These are phyloP conservation scores for Monosporascus sp. DNA, from an alignment of 2,329 filamentous ascomycete species.

Conservation along the genomic window DNA sequence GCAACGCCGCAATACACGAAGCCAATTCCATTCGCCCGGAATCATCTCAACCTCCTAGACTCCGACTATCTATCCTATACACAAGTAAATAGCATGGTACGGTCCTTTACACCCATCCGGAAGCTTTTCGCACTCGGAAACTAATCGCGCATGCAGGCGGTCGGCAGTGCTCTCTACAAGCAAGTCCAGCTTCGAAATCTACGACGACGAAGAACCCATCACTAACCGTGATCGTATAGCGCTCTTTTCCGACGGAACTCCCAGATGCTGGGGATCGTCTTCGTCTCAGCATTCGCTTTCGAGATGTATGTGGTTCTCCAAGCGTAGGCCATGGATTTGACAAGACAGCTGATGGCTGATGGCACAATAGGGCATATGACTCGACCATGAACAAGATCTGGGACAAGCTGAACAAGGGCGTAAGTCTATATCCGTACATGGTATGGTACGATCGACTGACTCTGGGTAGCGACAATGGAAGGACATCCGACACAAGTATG, in stretches of 20 bases:
- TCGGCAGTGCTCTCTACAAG: conserved; percentile 53
- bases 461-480: conserved; percentile 89
- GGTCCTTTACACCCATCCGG: conserved; percentile 17
- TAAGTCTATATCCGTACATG: conserved; percentile 48
- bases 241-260: conserved; percentile 80
- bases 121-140: conserved; percentile 9
- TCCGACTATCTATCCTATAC: background rate
- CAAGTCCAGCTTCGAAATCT: conserved; percentile 33
- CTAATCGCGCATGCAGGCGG: conserved; percentile 33
- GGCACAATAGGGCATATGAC: conserved; percentile 67
- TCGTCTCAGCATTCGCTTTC: conserved; percentile 80
- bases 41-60: background rate
- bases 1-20: conserved; percentile 2
- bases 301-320: conserved; percentile 67
- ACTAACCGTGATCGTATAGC: conserved; percentile 45
- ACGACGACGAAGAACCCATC: conserved; percentile 3
- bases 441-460: conserved; percentile 23
- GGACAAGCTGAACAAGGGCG: conserved; percentile 86
- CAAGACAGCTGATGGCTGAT: conserved; percentile 26
- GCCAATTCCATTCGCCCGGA: background rate
- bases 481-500: conserved; percentile 90
- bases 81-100: conserved; percentile 46
- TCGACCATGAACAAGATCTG: conserved; percentile 76
- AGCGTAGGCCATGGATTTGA: background rate
- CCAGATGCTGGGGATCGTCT: conserved; percentile 81